These are phyloP conservation scores for Cyberlindnera bimundalis DNA, from an alignment of 805 yeast genomes.

Conservation along the genomic window DNA sequence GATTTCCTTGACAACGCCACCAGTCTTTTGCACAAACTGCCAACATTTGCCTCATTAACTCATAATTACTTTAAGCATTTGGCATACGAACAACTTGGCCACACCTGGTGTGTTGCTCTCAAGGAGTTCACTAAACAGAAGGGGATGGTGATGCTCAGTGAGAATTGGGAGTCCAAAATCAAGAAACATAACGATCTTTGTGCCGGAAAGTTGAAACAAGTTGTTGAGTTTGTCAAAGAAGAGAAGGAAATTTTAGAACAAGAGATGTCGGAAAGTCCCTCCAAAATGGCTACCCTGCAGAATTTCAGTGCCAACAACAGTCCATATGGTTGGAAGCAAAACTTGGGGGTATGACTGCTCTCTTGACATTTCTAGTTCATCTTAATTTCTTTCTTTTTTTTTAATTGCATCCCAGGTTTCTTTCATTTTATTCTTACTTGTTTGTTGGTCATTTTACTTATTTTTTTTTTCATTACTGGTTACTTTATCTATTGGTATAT, in stretches of 20 bases:
- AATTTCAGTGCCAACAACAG: conserved; percentile 24
- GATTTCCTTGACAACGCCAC: conserved; percentile 62
- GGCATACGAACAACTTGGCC: conserved; percentile 59
- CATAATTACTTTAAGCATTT: conserved; percentile 40
- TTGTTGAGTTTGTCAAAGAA: conserved; percentile 41
- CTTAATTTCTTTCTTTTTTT: too few relatives aligned
- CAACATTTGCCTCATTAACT: conserved; percentile 53
- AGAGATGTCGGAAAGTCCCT: conserved; percentile 15
- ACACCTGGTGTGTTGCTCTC: conserved; percentile 52
- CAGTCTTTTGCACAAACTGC: conserved; percentile 55
- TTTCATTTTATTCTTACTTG: background rate
- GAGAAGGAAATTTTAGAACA: conserved; percentile 33
- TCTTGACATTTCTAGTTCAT: too few relatives aligned
- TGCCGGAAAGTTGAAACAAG: conserved; percentile 40
- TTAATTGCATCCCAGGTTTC: too few relatives aligned
- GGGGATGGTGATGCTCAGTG: conserved; percentile 32
- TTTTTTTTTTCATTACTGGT: background rate
- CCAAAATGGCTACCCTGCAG: conserved; percentile 14
- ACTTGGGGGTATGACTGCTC: conserved; percentile 8
- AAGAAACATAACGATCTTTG: conserved; percentile 43
- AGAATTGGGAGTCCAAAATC: conserved; percentile 40
- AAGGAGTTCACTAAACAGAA: conserved; percentile 30
- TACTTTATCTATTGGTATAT: background rate
- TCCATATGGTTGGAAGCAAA: conserved; percentile 20
- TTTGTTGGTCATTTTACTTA: background rate